Conservation (phyloP, 208 protist species). For the Wallacemonas rigidus region DNA sequence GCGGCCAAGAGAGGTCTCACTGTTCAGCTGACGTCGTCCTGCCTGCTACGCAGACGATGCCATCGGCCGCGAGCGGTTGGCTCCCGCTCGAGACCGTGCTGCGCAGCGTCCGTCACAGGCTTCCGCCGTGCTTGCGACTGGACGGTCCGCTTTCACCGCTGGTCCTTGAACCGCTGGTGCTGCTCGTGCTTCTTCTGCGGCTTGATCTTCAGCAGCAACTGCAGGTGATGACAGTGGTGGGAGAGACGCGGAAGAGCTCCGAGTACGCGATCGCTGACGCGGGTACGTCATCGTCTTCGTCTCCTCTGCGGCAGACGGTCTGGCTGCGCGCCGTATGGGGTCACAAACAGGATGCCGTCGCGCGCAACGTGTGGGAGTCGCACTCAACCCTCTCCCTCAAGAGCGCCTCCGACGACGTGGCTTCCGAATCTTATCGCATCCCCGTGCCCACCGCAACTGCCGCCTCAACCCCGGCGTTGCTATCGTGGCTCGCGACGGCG, state of each 20-base stretch:
- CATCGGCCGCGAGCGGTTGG: background rate
- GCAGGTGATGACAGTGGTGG: constrained; percentile 21
- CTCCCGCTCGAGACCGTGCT: background rate
- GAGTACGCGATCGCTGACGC: background rate
- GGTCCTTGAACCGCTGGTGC: background rate
- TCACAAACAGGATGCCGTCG: constrained; percentile 22
- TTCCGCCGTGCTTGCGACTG: background rate
- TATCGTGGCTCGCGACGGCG: background rate
- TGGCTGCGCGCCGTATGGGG: constrained; percentile 37
- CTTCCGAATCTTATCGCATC: background rate
- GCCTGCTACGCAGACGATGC: background rate
- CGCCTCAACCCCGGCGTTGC: background rate
- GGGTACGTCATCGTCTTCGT: background rate
- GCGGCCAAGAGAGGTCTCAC: too few species aligned
- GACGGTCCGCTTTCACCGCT: background rate
- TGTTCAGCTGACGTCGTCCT: too few species aligned
- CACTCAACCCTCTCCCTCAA: constrained; percentile 28
- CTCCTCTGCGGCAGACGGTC: background rate
- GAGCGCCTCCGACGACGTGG: background rate
- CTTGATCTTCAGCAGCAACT: constrained; percentile 18
- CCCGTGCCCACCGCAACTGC: background rate
- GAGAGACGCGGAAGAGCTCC: background rate
- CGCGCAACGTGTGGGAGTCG: constrained; percentile 20
- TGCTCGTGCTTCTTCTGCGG: constrained; percentile 18
- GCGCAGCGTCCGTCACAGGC: background rate